A percentile compares a stretch with the other conserved stretches of the same genome.
These are phyloP conservation scores for Debaryomyces nepalensis DNA, from an alignment of 1,139 yeast genomes.

Conservation along the genomic window DNA sequence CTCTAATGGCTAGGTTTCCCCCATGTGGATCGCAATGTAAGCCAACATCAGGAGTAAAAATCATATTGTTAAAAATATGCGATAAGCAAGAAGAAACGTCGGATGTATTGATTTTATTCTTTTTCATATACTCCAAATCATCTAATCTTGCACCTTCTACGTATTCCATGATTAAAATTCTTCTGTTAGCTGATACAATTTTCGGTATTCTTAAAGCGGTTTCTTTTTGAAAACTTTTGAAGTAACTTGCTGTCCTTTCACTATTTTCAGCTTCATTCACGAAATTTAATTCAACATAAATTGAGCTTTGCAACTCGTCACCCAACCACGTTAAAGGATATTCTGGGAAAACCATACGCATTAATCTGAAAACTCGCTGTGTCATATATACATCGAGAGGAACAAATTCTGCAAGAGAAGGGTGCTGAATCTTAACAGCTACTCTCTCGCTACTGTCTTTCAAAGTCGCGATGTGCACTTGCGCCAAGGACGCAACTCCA, in stretches of 20 bases:
- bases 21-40: conserved; percentile 99
- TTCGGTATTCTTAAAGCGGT: conserved; percentile 85
- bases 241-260: conserved; percentile 65
- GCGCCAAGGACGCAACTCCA: conserved; percentile 96
- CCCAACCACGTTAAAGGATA: conserved; percentile 94
- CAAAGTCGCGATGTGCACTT: conserved; percentile 82
- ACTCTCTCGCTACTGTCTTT: conserved; percentile 68
- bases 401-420: conserved; percentile 81
- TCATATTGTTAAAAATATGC: conserved; percentile 92
- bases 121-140: conserved; percentile 64
- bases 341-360: conserved; percentile 85
- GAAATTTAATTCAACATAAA: conserved; percentile 87
- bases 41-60: conserved; percentile 88
- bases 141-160: conserved; percentile 84
- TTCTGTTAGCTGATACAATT: conserved; percentile 64
- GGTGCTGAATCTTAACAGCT: conserved; percentile 96
- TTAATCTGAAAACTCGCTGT: conserved; percentile 69
- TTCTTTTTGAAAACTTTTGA: conserved; percentile 53
- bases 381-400: conserved; percentile 88
- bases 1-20: conserved; percentile 86
- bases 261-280: conserved; percentile 87
- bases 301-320: conserved; percentile 85
- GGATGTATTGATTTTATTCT: conserved; percentile 68
- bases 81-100: conserved; percentile 86
- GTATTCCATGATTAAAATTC: conserved; percentile 89